Conservation (phyloP, 2,329 filamentous ascomycete species). For the Penicillium sp. region DNA sequence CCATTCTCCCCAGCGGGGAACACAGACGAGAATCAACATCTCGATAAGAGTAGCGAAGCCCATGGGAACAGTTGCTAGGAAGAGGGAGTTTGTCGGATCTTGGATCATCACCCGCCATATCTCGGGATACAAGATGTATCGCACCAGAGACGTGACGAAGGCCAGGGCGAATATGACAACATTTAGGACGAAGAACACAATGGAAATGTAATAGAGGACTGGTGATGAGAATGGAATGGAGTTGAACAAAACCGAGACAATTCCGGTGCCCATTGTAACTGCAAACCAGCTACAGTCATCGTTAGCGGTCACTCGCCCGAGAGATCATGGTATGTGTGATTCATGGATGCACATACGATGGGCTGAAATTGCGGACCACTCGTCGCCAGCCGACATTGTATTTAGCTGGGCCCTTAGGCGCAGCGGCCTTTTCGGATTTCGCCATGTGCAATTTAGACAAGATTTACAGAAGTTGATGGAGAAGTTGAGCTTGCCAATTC, state of each 20-base stretch:
- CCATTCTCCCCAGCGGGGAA: conserved; percentile 58
- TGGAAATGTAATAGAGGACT: conserved; percentile 62
- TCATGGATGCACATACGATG: conserved; percentile 47
- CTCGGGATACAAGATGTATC: conserved; percentile 63
- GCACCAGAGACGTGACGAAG: conserved; percentile 55
- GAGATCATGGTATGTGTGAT: not conserved
- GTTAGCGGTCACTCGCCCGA: not conserved
- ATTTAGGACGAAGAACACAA: conserved; percentile 63
- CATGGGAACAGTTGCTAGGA: conserved; percentile 66
- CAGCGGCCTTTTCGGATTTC: not conserved
- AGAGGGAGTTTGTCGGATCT: conserved; percentile 65
- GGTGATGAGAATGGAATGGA: conserved; percentile 61
- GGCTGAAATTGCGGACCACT: conserved; percentile 56
- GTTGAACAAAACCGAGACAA: conserved; percentile 64
- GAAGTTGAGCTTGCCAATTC: not conserved
- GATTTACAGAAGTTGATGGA: not conserved
- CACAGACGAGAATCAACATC: conserved; percentile 60
- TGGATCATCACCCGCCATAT: conserved; percentile 65
- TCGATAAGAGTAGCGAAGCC: conserved; percentile 65
- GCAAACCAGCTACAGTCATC: conserved; percentile 55
- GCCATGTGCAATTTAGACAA: not conserved
- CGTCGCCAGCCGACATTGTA: conserved; percentile 33
- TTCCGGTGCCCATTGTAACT: conserved; percentile 67
- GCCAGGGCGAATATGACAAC: conserved; percentile 59
- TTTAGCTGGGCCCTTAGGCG: conserved; percentile 5